Evolutionary conservation across 2,329 filamentous ascomycete species (phyloP).

Genomic region (Tolypocladium endophyticum): DNA sequence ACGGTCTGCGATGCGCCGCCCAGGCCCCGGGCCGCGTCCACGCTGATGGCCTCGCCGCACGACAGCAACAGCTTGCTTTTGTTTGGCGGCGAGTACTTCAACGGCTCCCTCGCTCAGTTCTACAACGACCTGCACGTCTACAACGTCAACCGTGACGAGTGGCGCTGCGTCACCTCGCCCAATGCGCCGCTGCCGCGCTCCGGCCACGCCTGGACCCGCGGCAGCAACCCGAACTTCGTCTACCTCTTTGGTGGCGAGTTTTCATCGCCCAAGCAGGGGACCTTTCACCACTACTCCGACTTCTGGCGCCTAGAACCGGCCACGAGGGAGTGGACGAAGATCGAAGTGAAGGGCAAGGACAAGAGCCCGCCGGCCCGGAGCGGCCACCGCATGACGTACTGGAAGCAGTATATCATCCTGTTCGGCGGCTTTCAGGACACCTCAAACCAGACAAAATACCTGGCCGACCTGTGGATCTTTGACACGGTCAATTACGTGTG

Average conservation of each 20-base stretch:
- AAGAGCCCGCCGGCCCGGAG: constrained; percentile 75
- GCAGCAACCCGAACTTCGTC: constrained; percentile 71
- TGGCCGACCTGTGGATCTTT: constrained; percentile 91
- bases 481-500: constrained; percentile 82
- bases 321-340: constrained; percentile 78
- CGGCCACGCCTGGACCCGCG: constrained; percentile 90
- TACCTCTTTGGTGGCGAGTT: constrained; percentile 97
- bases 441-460: constrained; percentile 85
- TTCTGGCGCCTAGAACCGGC: constrained; percentile 88
- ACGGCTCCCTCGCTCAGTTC: constrained; percentile 72
- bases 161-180: constrained; percentile 80
- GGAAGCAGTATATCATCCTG: constrained; percentile 91
- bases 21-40: constrained; percentile 66
- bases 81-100: constrained; percentile 93
- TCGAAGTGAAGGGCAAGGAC: constrained; percentile 70
- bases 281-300: constrained; percentile 98
- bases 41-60: constrained; percentile 73
- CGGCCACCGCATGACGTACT: constrained; percentile 93
- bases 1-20: constrained; percentile 60
- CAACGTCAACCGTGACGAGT: constrained; percentile 76
- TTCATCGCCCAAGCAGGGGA: constrained; percentile 91
- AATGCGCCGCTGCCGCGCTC: constrained; percentile 85
- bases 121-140: constrained; percentile 59
- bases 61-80: constrained; percentile 82
- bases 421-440: constrained; percentile 98